These are phyloP conservation scores for Boehmeria nivea DNA, from an alignment of 306 rosid species.

Conservation along the genomic window DNA sequence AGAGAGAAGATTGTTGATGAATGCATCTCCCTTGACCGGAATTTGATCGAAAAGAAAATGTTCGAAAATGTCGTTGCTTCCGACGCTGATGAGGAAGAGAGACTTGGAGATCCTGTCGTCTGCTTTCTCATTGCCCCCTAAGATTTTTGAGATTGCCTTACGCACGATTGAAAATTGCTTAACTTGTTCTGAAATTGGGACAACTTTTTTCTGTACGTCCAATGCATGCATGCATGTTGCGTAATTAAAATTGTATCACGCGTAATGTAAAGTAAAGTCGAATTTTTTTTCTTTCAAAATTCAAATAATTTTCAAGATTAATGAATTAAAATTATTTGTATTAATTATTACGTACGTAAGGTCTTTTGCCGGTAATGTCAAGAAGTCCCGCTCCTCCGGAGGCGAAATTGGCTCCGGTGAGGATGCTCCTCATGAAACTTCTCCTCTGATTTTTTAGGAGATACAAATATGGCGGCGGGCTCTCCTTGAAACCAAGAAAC, in stretches of 20 bases:
- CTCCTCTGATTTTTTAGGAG: background rate
- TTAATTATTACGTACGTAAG: background rate
- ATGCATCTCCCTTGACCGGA: background rate
- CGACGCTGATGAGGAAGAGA: conserved; percentile 23
- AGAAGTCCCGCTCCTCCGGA: conserved; percentile 28
- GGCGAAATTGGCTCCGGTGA: conserved; percentile 21
- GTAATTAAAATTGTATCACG: background rate
- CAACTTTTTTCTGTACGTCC: conserved; percentile 7
- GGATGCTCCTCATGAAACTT: background rate
- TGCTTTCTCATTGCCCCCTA: background rate
- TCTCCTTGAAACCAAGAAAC: conserved; percentile 8
- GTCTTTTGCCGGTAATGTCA: conserved; percentile 7
- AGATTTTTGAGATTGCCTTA: background rate
- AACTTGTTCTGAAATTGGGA: conserved; percentile 14
- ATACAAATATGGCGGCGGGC: conserved; percentile 25
- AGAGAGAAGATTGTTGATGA: conserved; percentile 8
- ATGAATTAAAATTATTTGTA: too few relatives aligned
- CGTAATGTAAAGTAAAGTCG: too few relatives aligned
- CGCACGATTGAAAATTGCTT: conserved; percentile 14
- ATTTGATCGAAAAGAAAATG: background rate
- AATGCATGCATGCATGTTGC: background rate
- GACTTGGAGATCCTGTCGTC: conserved; percentile 14
- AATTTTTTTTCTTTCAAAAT: background rate
- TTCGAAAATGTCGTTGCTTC: conserved; percentile 25
- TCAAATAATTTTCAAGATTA: background rate